Base-by-base conservation (phyloP, 176 grass and related monocot species). In the Guadua angustifolia region DNA sequence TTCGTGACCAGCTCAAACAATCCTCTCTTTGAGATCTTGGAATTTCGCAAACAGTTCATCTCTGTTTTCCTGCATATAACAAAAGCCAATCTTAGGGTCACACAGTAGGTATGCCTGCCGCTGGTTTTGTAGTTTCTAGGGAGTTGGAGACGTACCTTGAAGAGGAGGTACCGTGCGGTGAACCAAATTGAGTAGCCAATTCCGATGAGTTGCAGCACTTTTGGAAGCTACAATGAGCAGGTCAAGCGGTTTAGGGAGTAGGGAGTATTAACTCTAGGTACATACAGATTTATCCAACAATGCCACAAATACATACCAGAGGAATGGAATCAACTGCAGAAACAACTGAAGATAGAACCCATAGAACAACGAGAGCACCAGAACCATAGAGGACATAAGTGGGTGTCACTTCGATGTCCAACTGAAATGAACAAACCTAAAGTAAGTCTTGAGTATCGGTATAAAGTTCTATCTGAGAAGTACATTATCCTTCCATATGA, bases 281-380 rank as follows among this genome's bases (percentile, higher is more conserved):
- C 58, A 74, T 50, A 49, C 9, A 60, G 18, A 60, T 35, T 15
- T 75, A 85, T 78, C 7, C 29, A 47, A 18, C 0, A 45, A 73
- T 56, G 36, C 5, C 62, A 66, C 19, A 74, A 47, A 16, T 75
- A 87, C 73, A 26, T 96, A 99, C 97, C 97, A 99, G 83, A 40
- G 97, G 97, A 74, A 99, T 58, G 3, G 89, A 89, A 85, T 99
- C 97, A 13, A 96, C 26, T 53, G 89, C 77, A 53, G 93, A 88
- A 73, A 99, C 25, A 82, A 99, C 44, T 33, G 87, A 86, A 39
- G 91, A 87, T 36, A 91, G 82, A 57, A 96, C 15, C 88, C 68
- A 92, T 24, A 96, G 68, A 83, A 75, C 81, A 25, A 88, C 11
- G 7, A 96, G 77, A 69, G 88, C 86, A 86, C 86, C 81, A 58